phyloP scores from a whole-genome alignment of 2,329 filamentous ascomycete species.

The Penicillium brasilianum region DNA sequence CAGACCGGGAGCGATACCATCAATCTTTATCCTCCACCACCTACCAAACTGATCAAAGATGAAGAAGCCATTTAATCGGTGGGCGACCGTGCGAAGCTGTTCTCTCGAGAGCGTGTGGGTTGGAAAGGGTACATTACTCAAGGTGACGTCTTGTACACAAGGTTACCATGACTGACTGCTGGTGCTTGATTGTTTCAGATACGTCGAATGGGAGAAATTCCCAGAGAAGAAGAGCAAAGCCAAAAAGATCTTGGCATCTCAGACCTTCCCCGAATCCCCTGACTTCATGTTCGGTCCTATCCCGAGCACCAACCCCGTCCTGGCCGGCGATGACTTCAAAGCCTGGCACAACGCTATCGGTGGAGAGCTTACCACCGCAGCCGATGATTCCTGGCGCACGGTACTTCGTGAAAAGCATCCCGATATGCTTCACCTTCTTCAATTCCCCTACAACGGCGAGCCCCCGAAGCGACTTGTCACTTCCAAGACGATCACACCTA shows the following conservation, averaged over 20 bases:
- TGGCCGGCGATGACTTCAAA: constrained; percentile 63
- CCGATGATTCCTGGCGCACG: constrained; percentile 63
- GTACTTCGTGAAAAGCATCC: constrained; percentile 63
- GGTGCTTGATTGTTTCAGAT: constrained; percentile 42
- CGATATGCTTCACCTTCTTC: constrained; percentile 66
- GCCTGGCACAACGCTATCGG: constrained; percentile 62
- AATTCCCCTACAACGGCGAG: constrained; percentile 70
- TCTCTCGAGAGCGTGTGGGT: constrained; percentile 51
- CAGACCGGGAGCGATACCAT: constrained; percentile 49
- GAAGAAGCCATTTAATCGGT: constrained; percentile 49
- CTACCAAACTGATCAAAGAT: constrained; percentile 45
- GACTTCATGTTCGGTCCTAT: constrained; percentile 64
- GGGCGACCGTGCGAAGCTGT: constrained; percentile 47
- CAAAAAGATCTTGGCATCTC: constrained; percentile 58
- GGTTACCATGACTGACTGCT: constrained; percentile 4
- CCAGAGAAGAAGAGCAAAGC: constrained; percentile 69
- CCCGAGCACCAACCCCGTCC: constrained; percentile 62
- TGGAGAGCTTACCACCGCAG: constrained; percentile 52
- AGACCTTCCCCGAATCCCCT: constrained; percentile 57
- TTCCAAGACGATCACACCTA: constrained; percentile 63
- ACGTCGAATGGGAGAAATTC: constrained; percentile 73
- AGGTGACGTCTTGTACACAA: neutral
- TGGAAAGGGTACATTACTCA: constrained; percentile 50
- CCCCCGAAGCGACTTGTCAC: constrained; percentile 64
- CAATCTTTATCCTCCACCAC: constrained; percentile 30